These are phyloP conservation scores for Phytophthora citrophthora DNA, from an alignment of 352 stramenopile species.

Conservation along the genomic window DNA sequence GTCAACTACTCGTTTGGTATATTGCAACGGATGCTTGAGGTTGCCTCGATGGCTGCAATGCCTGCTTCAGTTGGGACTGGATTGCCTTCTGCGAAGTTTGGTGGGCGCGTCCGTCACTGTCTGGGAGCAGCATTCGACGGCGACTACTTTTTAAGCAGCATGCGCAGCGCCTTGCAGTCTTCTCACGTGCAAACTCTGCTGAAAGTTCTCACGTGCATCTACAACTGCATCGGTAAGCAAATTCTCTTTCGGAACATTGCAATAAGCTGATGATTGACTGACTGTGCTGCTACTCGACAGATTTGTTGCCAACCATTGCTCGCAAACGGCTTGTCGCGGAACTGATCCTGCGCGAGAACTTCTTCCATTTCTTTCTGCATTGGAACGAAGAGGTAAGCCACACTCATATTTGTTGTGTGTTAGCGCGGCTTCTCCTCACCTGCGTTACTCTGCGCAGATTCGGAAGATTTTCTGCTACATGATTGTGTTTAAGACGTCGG, in stretches of 20 bases:
- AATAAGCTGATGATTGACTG: not conserved
- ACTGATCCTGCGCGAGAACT: conserved; percentile 85
- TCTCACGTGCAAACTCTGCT: conserved; percentile 85
- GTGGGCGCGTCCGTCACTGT: conserved; percentile 45
- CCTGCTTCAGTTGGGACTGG: conserved; percentile 25
- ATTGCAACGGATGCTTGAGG: conserved; percentile 76
- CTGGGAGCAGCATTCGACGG: conserved; percentile 64
- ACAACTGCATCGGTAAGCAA: conserved; percentile 77
- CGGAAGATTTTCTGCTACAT: conserved; percentile 89
- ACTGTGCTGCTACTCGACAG: conserved; percentile 34
- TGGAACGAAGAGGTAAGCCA: conserved; percentile 87
- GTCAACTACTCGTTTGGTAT: conserved; percentile 88
- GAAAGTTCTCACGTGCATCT: conserved; percentile 87
- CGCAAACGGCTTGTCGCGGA: conserved; percentile 75
- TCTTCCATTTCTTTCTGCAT: conserved; percentile 87
- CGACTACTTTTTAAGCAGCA: conserved; percentile 70
- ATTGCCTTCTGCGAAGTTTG: conserved; percentile 22
- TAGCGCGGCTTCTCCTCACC: too few species aligned
- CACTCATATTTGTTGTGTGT: not conserved
- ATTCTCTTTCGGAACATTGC: not conserved
- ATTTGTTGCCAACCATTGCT: conserved; percentile 66
- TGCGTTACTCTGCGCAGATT: conserved; percentile 44
- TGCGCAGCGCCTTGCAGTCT: conserved; percentile 77
- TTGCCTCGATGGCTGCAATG: conserved; percentile 52
- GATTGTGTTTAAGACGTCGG: conserved; percentile 84